Conservation (phyloP, 2,329 filamentous ascomycete genomes). For the Claviceps cyperi region DNA sequence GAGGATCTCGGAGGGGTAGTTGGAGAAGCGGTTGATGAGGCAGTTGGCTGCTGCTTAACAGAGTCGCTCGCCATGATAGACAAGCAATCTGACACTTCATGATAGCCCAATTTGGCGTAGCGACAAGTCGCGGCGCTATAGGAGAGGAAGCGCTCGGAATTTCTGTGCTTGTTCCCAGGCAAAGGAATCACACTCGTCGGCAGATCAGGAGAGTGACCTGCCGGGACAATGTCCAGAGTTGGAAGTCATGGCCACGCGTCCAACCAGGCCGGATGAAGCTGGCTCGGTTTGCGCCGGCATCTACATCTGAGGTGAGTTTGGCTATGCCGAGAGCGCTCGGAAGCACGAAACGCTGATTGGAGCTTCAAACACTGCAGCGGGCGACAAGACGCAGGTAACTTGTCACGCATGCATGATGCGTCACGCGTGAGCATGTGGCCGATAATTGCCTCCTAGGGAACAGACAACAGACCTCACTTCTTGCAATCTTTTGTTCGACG, state of each 20-base stretch:
- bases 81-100: constrained; percentile 21
- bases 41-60: constrained; percentile 5
- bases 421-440: no score
- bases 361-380: no score
- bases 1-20: constrained; percentile 7
- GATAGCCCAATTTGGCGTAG: background rate
- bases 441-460: no score
- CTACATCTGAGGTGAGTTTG: background rate
- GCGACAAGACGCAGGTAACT: no score
- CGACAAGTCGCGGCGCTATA: constrained; percentile 2
- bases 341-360: no score
- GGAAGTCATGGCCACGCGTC: background rate
- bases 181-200: background rate
- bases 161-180: background rate
- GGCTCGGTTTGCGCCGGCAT: constrained; percentile 26
- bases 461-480: no score
- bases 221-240: background rate
- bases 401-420: no score
- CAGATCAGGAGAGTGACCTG: background rate
- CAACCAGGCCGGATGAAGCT: background rate
- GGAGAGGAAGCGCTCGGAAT: background rate
- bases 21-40: constrained; percentile 4
- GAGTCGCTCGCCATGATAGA: constrained; percentile 16
- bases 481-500: no score
- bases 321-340: background rate